Conservation (phyloP, 495 filamentous ascomycete genomes). For the Hypoxylon fragiforme region DNA sequence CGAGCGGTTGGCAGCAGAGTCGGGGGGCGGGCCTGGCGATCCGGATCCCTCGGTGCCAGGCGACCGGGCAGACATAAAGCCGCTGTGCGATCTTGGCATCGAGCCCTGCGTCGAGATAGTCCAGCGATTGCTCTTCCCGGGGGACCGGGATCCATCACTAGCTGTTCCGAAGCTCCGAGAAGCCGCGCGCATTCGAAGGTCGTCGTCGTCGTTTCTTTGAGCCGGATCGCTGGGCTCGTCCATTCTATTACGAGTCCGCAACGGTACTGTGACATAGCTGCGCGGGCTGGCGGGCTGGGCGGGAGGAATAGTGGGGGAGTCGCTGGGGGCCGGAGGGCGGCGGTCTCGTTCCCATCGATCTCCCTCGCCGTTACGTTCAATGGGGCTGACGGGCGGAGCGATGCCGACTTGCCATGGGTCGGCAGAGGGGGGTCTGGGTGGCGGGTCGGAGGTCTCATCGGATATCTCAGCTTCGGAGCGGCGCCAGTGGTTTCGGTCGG, state of each 20-base stretch:
- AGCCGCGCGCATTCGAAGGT: conserved; percentile 33
- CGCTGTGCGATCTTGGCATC: conserved; percentile 25
- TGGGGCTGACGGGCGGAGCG: conserved; percentile 30
- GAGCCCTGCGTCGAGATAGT: conserved; percentile 39
- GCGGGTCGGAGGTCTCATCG: conserved; percentile 35
- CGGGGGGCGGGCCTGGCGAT: conserved; percentile 22
- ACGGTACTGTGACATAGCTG: conserved; percentile 7
- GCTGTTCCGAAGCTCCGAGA: conserved; percentile 31
- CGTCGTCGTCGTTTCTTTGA: conserved; percentile 33
- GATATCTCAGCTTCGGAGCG: conserved; percentile 32
- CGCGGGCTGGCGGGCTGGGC: conserved; percentile 32
- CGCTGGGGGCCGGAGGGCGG: conserved; percentile 23
- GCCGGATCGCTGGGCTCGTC: conserved; percentile 16
- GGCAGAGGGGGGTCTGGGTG: conserved; percentile 34
- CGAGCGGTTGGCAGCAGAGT: conserved; percentile 15
- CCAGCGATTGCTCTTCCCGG: conserved; percentile 36
- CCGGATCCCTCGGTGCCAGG: conserved; percentile 19
- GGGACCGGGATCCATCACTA: conserved; percentile 36
- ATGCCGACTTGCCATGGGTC: conserved; percentile 37
- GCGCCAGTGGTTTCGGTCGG: conserved; percentile 31
- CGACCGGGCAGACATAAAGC: conserved; percentile 26
- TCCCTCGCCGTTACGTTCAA: conserved; percentile 31
- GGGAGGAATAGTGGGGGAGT: conserved; percentile 39
- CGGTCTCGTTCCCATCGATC: conserved; percentile 34
- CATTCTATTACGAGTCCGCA: conserved; percentile 13